Conservation (phyloP, 257 asterid species). For the Plantago elongata region DNA sequence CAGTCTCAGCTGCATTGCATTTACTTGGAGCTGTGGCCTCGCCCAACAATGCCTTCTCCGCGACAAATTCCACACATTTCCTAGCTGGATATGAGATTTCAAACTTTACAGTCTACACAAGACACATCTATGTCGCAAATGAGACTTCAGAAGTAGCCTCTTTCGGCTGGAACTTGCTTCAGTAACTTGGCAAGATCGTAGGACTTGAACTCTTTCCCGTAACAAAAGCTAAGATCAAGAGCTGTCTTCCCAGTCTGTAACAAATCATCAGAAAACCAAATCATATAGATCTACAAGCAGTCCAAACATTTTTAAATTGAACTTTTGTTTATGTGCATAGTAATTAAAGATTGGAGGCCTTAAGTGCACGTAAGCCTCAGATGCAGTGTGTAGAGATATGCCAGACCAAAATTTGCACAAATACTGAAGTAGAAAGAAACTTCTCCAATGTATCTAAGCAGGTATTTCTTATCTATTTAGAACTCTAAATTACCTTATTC, state of each 20-base stretch:
- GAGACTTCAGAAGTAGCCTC: constrained; percentile 31
- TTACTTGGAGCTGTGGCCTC: background rate
- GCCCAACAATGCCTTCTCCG: background rate
- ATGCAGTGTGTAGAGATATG: no score
- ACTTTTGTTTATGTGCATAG: background rate
- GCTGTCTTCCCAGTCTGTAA: constrained; percentile 65
- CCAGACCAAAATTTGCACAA: background rate
- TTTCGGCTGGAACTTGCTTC: constrained; percentile 63
- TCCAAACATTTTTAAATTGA: background rate
- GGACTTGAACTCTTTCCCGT: constrained; percentile 93
- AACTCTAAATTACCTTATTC: constrained; percentile 47
- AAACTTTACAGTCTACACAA: background rate
- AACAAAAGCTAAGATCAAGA: constrained; percentile 72
- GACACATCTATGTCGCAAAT: background rate
- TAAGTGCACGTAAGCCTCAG: background rate
- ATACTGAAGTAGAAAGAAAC: background rate
- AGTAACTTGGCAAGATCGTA: constrained; percentile 80
- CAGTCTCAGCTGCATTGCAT: background rate
- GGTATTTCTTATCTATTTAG: background rate
- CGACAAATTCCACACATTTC: background rate
- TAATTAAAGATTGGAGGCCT: background rate
- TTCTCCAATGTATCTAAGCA: background rate
- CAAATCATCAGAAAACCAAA: background rate
- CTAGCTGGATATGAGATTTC: background rate
- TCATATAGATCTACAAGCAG: background rate